Conservation (phyloP, 202 grass and related monocot species). For the Schoenoplectus triqueter region DNA sequence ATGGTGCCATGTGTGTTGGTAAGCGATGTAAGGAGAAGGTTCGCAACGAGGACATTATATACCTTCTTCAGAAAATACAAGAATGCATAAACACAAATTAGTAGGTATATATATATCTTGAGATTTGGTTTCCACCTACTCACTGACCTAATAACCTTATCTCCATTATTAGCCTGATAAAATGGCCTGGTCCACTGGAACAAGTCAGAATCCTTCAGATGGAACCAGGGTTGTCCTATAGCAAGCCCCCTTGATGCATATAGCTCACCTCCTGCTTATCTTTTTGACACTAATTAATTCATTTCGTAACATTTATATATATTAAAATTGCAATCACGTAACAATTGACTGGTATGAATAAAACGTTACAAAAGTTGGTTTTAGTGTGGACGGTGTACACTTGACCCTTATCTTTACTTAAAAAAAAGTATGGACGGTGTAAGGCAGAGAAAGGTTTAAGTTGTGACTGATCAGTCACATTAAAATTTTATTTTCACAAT, state of each 20-base stretch:
- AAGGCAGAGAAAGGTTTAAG: too few species aligned
- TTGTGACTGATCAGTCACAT: too few species aligned
- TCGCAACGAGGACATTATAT: neutral
- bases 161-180: neutral
- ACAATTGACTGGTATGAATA: neutral
- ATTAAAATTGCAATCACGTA: neutral
- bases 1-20: slow-evolving; percentile 30
- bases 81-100: slow-evolving; percentile 18
- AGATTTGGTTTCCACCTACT: slow-evolving; percentile 30
- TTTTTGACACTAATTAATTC: neutral
- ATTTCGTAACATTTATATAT: neutral
- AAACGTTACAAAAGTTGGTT: too few species aligned
- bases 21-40: slow-evolving; percentile 27
- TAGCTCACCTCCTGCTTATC: neutral
- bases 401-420: too few species aligned
- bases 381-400: neutral
- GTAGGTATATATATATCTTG: slow-evolving; percentile 27
- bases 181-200: neutral
- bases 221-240: slow-evolving; percentile 34
- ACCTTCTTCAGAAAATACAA: neutral
- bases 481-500: too few species aligned
- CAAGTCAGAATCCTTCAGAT: slow-evolving; percentile 29
- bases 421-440: too few species aligned
- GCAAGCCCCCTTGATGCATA: neutral
- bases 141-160: slow-evolving; percentile 34